Evolutionary conservation across 106 monocot genomes (phyloP).

Genomic region (Dendrobium catenatum): DNA sequence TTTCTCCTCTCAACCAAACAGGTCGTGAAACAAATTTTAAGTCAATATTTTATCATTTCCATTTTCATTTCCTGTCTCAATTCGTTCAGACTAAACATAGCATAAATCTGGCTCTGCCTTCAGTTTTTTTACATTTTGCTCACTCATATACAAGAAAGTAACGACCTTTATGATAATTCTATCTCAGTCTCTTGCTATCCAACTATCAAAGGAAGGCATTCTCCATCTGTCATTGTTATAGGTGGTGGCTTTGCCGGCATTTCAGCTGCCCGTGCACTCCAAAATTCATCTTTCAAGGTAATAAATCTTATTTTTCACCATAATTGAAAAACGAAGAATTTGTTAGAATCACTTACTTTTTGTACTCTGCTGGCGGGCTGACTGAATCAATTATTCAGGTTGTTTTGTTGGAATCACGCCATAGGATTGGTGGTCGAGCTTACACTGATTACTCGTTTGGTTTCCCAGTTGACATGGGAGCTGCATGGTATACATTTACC

Average conservation of each 20-base stretch:
- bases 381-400: slow-evolving; percentile 39
- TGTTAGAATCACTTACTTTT: background rate
- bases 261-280: slow-evolving; percentile 58
- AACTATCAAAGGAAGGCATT: slow-evolving; percentile 10
- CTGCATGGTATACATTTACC: slow-evolving; percentile 54
- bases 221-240: slow-evolving; percentile 53
- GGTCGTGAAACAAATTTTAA: too few species aligned
- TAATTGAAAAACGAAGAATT: background rate
- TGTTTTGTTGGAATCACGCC: slow-evolving; percentile 84
- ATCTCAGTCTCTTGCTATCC: slow-evolving; percentile 9
- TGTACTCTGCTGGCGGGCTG: background rate
- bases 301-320: background rate
- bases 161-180: background rate
- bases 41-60: too few species aligned
- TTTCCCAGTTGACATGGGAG: slow-evolving; percentile 94
- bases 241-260: slow-evolving; percentile 64
- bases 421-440: slow-evolving; percentile 88
- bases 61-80: too few species aligned
- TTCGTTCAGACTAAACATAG: too few species aligned
- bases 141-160: background rate
- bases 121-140: background rate
- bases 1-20: too few species aligned
- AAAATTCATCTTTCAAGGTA: slow-evolving; percentile 86
- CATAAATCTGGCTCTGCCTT: background rate
- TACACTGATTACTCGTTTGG: slow-evolving; percentile 89